Evolutionary conservation across 2,329 filamentous ascomycete genomes (phyloP).

Genomic region (Cladobotryum protrusum): DNA sequence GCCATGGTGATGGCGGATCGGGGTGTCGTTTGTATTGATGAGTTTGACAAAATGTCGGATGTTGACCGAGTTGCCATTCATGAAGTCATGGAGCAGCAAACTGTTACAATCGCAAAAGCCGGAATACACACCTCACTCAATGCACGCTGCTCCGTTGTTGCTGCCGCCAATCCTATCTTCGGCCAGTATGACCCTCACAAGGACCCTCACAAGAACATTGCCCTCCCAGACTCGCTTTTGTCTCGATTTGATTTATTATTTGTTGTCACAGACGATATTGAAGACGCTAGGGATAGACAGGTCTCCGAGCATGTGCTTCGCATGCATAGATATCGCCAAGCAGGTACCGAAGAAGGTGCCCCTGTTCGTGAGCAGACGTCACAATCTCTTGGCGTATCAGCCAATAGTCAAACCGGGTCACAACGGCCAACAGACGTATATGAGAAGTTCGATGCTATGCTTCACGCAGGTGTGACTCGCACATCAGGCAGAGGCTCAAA

Average conservation of each 20-base stretch:
- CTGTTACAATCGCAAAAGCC: constrained; percentile 96
- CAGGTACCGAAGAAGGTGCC: constrained; percentile 88
- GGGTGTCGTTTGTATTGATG: constrained; percentile 96
- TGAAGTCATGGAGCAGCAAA: constrained; percentile 99
- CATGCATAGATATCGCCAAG: constrained; percentile 92
- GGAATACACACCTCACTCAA: constrained; percentile 97
- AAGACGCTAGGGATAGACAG: constrained; percentile 83
- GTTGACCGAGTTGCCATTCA: constrained; percentile 97
- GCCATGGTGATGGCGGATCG: constrained; percentile 98
- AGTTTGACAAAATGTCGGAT: constrained; percentile 99
- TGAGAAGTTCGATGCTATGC: constrained; percentile 94
- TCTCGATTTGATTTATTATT: constrained; percentile 99
- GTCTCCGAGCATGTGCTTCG: constrained; percentile 94
- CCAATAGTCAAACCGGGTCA: constrained; percentile 68
- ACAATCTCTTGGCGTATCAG: constrained; percentile 80
- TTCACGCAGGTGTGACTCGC: constrained; percentile 82
- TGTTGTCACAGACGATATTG: constrained; percentile 96
- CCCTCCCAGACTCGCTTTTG: constrained; percentile 87
- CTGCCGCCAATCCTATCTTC: constrained; percentile 94
- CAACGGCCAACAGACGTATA: constrained; percentile 79
- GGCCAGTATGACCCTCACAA: constrained; percentile 98
- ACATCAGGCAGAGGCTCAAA: constrained; percentile 67
- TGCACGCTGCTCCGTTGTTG: constrained; percentile 91
- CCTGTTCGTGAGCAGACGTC: constrained; percentile 83
- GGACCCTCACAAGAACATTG: constrained; percentile 97